Percentiles rank a stretch among this genome's conserved stretches.
phyloP scores from a whole-genome alignment of 345 rosid genomes.

The Eucalyptus polyanthemos region DNA sequence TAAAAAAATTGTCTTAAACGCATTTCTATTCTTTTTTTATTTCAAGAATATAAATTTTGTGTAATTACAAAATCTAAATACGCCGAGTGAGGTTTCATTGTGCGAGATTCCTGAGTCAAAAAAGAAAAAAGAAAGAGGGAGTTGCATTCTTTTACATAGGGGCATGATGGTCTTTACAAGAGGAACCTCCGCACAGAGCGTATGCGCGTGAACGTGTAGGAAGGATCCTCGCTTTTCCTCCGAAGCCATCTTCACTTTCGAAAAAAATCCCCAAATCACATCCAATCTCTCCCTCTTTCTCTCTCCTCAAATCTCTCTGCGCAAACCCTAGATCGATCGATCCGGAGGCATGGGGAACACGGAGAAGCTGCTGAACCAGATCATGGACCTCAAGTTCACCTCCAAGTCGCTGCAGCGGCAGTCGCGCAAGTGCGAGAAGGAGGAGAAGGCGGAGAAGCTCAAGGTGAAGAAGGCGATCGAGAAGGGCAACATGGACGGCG shows the following conservation, averaged over 20 bases:
- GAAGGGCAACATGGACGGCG: constrained; percentile 98
- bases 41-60: no score
- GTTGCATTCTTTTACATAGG: not conserved
- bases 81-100: no score
- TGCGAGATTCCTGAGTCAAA: no score
- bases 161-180: not conserved
- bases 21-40: no score
- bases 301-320: not conserved
- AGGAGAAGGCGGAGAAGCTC: constrained; percentile 90
- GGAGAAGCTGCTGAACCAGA: constrained; percentile 88
- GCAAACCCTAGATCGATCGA: not conserved
- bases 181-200: not conserved
- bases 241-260: not conserved
- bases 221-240: not conserved
- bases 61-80: no score
- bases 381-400: constrained; percentile 91
- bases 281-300: not conserved
- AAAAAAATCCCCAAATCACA: not conserved
- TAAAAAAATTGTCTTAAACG: no score
- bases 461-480: constrained; percentile 98
- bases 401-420: constrained; percentile 89
- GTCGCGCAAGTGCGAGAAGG: constrained; percentile 95
- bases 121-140: no score
- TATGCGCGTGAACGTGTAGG: not conserved
- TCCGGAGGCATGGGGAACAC: constrained; percentile 61